Evolutionary conservation across 2,329 filamentous ascomycete genomes (phyloP).

Genomic region (Botrytis hyacinthi): DNA sequence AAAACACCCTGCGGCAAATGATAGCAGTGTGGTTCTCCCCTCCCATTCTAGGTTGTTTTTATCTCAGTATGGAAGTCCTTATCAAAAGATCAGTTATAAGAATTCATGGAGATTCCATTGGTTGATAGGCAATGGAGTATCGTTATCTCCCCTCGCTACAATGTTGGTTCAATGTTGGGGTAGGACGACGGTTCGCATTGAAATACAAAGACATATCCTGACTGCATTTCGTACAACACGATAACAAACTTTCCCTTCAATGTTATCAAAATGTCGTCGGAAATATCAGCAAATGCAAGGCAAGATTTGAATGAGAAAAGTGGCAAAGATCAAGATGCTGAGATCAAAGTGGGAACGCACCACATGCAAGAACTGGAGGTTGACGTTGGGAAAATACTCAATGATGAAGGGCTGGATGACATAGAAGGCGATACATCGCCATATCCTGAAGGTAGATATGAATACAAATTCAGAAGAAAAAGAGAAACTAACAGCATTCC

Average conservation of each 20-base stretch:
- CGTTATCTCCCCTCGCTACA: not conserved
- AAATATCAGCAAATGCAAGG: not conserved
- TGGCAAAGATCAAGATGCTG: slow-evolving; percentile 9
- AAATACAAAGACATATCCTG: not conserved
- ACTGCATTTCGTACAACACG: not conserved
- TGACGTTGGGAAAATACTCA: slow-evolving; percentile 23
- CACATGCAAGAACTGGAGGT: slow-evolving; percentile 29
- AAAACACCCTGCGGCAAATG: not conserved
- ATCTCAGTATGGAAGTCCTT: not conserved
- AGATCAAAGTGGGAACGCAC: slow-evolving; percentile 21
- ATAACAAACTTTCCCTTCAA: not conserved
- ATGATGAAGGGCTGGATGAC: slow-evolving; percentile 24
- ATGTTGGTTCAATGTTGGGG: not conserved
- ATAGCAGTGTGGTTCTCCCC: not conserved
- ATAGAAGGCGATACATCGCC: slow-evolving; percentile 41
- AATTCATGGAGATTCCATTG: not conserved
- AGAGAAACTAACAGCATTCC: slow-evolving; percentile 41
- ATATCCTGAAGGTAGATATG: slow-evolving; percentile 55
- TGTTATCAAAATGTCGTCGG: slow-evolving; percentile 3
- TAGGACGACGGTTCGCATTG: not conserved
- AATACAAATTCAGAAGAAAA: too few relatives aligned
- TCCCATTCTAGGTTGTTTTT: not conserved
- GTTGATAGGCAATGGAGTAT: not conserved
- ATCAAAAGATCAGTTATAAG: not conserved
- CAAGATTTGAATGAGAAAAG: slow-evolving; percentile 5